Evolutionary conservation across 179 eudicot species (phyloP), one percentile per base, ranked within the genome.

Genomic region (Silene coronaria): DNA sequence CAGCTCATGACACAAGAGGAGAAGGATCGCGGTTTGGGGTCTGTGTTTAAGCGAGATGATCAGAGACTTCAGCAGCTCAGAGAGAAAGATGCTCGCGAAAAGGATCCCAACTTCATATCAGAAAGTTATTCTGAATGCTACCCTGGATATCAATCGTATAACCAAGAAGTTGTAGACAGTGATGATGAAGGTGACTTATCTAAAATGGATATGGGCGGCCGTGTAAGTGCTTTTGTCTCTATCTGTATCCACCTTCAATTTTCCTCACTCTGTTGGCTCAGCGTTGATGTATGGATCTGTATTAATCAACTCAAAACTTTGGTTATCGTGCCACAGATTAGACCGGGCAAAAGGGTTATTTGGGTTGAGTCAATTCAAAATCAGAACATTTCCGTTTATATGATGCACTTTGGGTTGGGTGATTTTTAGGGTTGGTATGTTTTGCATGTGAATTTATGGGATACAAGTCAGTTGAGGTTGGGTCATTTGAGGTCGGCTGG

Each of bases 131-230:
- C 99, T 46, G 99, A 95, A 82, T 95, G 99, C 85, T 95, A 95
- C 79, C 99, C 99, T 78, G 99, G 97, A 24, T 95, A 95, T 82
- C 99, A 95, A 82, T 96, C 91, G 71, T 95, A 92, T 77, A 92
- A 92, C 66, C 97, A 95, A 69, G 99, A 95, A 87, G 71, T 95
- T 63, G 97, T 90, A 46, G 97, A 87, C 74, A 95, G 99, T 64
- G 99, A 95, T 80, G 97, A 92, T 74, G 98, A 95, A 84, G 99
- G 79, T 61, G 99, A 95, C 83, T 77, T 95, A 75, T 86, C 99
- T 36, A 95, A 95, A 80, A 95, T 95, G 99, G 99, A 95, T 83
- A 95, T 95, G 99, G 99, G 99, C 73, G 96, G 97, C 13, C 92
- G 99, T 73, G 99, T 95, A 82, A 85, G 99, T 81, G 53, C 58